These are phyloP conservation scores for Pugionium dolabratum DNA, from an alignment of 345 rosid genomes.

Conservation along the genomic window DNA sequence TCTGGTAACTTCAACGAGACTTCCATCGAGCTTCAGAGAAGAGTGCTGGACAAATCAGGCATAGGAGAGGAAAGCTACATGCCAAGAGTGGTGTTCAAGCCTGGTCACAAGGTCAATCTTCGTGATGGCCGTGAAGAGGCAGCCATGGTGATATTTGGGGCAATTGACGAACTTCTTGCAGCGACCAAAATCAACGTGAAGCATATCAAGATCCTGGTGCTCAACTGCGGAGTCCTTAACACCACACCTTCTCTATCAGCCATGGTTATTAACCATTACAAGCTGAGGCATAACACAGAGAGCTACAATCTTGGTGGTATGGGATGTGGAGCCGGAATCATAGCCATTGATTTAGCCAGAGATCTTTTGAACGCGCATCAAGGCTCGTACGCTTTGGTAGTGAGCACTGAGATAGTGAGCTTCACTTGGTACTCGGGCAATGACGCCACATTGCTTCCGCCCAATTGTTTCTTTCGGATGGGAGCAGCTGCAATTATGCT, in stretches of 20 bases:
- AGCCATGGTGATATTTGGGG: conserved; percentile 65
- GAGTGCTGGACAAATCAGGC: conserved; percentile 55
- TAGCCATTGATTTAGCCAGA: conserved; percentile 64
- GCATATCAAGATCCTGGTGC: conserved; percentile 58
- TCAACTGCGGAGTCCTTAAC: conserved; percentile 69
- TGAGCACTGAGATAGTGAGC: conserved; percentile 67
- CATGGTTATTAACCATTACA: conserved; percentile 73
- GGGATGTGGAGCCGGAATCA: conserved; percentile 80
- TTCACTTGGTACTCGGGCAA: conserved; percentile 65
- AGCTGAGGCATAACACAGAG: conserved; percentile 57
- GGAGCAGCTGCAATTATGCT: conserved; percentile 74
- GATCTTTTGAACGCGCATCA: conserved; percentile 58
- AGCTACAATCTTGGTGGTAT: conserved; percentile 82
- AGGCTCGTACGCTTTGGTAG: conserved; percentile 59
- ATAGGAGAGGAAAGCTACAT: conserved; percentile 73
- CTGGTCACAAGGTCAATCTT: conserved; percentile 44
- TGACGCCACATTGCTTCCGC: conserved; percentile 57
- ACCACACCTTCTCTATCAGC: conserved; percentile 70
- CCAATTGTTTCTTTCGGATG: conserved; percentile 75
- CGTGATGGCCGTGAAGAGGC: conserved; percentile 72
- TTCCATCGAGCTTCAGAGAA: conserved; percentile 55
- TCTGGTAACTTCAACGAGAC: conserved; percentile 59
- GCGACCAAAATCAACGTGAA: conserved; percentile 53
- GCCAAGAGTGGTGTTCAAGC: conserved; percentile 55
- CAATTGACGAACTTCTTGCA: conserved; percentile 56